phyloP scores from a whole-genome alignment of 306 rosid genomes.

The Sechiopsis laciniata region DNA sequence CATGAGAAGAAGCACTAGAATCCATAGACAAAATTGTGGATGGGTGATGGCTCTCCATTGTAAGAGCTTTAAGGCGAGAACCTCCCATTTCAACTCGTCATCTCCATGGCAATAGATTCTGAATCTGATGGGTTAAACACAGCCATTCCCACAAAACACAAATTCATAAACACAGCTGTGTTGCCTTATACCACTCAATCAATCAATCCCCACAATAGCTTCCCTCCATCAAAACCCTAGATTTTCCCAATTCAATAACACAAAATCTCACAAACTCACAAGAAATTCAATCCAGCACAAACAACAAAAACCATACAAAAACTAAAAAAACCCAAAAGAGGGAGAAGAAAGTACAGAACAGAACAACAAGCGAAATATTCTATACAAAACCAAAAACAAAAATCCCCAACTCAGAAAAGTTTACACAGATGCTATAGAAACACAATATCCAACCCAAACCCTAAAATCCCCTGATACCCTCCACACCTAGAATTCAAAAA shows the following conservation, averaged over 20 bases:
- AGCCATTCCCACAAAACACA: slow-evolving; percentile 51
- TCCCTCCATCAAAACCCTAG: slow-evolving; percentile 98
- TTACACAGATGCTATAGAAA: slow-evolving; percentile 46
- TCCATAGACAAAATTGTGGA: slow-evolving; percentile 91
- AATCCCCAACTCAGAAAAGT: slow-evolving; percentile 21
- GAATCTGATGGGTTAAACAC: slow-evolving; percentile 52
- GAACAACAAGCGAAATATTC: slow-evolving; percentile 22
- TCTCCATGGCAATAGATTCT: slow-evolving; percentile 45
- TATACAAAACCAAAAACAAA: slow-evolving; percentile 27
- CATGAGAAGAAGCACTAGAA: slow-evolving; percentile 87
- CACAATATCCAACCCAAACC: slow-evolving; percentile 39
- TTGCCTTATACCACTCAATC: slow-evolving; percentile 35
- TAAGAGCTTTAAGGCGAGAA: slow-evolving; percentile 52
- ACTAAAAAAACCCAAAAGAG: background rate
- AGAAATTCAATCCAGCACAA: slow-evolving; percentile 20
- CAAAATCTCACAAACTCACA: slow-evolving; percentile 46
- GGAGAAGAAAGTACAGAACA: slow-evolving; percentile 15
- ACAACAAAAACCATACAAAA: slow-evolving; percentile 14
- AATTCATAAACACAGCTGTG: slow-evolving; percentile 54
- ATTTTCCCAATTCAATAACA: slow-evolving; percentile 51
- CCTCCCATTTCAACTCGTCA: slow-evolving; percentile 70
- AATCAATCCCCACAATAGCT: slow-evolving; percentile 82
- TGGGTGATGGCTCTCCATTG: slow-evolving; percentile 90
- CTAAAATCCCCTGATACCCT: slow-evolving; percentile 43
- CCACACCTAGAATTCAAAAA: slow-evolving; percentile 55